A percentile compares a stretch with the other conserved stretches of the same genome.
phyloP scores from a whole-genome alignment of 768 basidiomycete species.

The Suillus alpinus region DNA sequence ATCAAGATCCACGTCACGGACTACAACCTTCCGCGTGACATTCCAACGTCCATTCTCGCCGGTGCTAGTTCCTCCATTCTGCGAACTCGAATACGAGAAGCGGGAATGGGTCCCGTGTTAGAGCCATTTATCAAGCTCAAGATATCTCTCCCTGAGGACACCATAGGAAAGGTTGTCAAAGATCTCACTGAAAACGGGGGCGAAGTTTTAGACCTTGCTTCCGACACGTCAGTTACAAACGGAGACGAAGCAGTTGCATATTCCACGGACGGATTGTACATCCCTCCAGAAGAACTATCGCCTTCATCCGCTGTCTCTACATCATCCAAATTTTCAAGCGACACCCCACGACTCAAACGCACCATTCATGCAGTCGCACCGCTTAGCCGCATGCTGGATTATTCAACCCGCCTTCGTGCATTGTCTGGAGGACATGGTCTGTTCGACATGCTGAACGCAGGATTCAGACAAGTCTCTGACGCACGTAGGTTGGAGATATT shows the following conservation, averaged over 20 bases:
- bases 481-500: constrained; percentile 68
- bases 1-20: constrained; percentile 54
- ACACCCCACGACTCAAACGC: constrained; percentile 48
- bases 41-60: constrained; percentile 52
- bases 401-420: constrained; percentile 73
- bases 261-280: constrained; percentile 62
- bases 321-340: constrained; percentile 25
- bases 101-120: constrained; percentile 70
- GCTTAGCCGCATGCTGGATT: constrained; percentile 80
- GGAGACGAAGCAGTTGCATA: constrained; percentile 42
- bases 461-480: constrained; percentile 67
- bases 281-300: constrained; percentile 74
- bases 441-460: constrained; percentile 79
- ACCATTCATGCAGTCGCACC: constrained; percentile 73
- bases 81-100: constrained; percentile 56
- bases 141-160: constrained; percentile 62
- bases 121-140: constrained; percentile 77
- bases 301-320: constrained; percentile 52
- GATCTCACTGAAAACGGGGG: constrained; percentile 83
- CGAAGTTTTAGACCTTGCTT: constrained; percentile 69
- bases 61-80: constrained; percentile 64
- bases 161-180: constrained; percentile 74
- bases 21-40: constrained; percentile 41
- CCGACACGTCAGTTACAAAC: constrained; percentile 36
- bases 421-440: constrained; percentile 78